Base-by-base conservation (phyloP, 805 yeast genomes). In the Saccharomycopsis sp. region DNA sequence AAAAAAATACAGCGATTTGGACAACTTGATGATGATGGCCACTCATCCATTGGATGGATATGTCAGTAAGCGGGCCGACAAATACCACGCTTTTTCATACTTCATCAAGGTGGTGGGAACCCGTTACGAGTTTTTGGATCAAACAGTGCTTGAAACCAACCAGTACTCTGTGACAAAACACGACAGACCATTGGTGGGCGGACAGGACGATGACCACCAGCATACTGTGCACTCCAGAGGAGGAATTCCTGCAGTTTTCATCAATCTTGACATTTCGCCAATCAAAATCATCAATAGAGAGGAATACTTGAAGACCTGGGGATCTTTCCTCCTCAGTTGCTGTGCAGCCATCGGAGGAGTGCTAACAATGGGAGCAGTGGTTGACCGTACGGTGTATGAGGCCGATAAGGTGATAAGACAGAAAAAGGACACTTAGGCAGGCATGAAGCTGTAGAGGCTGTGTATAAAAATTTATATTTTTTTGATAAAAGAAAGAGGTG, bases 321-420 rank as follows among this genome's bases (percentile, higher is more conserved):
- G 91, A 34, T 88, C 91, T 1, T 91, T 91, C 68, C 66, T 90
- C 24, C 74, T 91, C 59, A 90, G 91, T 40, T 89, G 88, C 24
- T 82, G 94, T 63, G 87, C 97, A 57, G 89, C 95, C 5, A 79
- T 92, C 47, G 98, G 97, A 8, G 97, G 98, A 52, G 91, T 94
- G 9, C 75, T 94, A 59, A 91, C 97, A 24, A 91, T 92, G 24
- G 98, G 96, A 8, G 86, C 97, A 0, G 82, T 91, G 41, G 71
- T 91, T 52, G 99, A 94, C 70, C 81, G 90, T 60, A 84, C 95
- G 2, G 87, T 91, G 2, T 91, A 89, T 81, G 92, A 89, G 12
- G 97, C 97, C 1, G 91, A 91, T 68, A 82, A 82, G 70, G 89
- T 85, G 14, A 71, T 91, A 34, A 76, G 79, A 65, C 81, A 83